Percentiles rank a stretch among this genome's conserved stretches.
phyloP scores from a whole-genome alignment of 306 rosid genomes.

The Ochetophila trinervis region DNA sequence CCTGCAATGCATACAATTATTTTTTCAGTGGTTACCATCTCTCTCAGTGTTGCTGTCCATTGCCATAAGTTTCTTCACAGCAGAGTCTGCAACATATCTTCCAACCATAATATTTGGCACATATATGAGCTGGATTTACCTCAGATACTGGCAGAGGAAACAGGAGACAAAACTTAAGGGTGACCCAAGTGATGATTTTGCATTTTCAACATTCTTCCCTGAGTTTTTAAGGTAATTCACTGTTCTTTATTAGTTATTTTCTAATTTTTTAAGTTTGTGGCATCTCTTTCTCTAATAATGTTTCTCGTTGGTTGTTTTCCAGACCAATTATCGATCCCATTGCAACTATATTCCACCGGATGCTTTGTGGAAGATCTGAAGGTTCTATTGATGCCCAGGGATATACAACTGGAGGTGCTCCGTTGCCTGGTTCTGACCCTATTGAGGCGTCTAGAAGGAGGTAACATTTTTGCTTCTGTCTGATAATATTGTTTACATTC shows the following conservation, averaged over 20 bases:
- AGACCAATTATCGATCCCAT: constrained; percentile 86
- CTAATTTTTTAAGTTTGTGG: constrained; percentile 1
- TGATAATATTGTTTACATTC: background rate
- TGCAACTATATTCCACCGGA: constrained; percentile 74
- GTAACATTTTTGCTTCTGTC: constrained; percentile 39
- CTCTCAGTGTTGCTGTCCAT: constrained; percentile 49
- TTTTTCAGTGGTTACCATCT: constrained; percentile 83
- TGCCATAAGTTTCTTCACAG: constrained; percentile 62
- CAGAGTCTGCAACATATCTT: constrained; percentile 67
- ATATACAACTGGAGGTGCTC: constrained; percentile 47
- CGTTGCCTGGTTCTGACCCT: constrained; percentile 88
- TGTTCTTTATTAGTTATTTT: constrained; percentile 7
- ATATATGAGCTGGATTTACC: constrained; percentile 93
- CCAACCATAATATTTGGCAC: constrained; percentile 83
- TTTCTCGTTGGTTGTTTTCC: constrained; percentile 28
- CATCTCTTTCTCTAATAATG: constrained; percentile 15
- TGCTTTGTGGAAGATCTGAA: constrained; percentile 83
- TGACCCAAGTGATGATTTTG: constrained; percentile 93
- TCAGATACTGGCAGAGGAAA: constrained; percentile 91
- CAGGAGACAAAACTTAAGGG: constrained; percentile 84
- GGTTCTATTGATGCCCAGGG: constrained; percentile 46
- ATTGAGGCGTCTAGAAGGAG: constrained; percentile 91
- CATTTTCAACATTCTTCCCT: constrained; percentile 90
- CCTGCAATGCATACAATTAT: constrained; percentile 26
- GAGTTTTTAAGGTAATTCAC: constrained; percentile 59